Evolutionary conservation across 1,139 yeast species (phyloP), one percentile per base, ranked within the genome.

Genomic region (Cylindricascospora bacillispora): DNA sequence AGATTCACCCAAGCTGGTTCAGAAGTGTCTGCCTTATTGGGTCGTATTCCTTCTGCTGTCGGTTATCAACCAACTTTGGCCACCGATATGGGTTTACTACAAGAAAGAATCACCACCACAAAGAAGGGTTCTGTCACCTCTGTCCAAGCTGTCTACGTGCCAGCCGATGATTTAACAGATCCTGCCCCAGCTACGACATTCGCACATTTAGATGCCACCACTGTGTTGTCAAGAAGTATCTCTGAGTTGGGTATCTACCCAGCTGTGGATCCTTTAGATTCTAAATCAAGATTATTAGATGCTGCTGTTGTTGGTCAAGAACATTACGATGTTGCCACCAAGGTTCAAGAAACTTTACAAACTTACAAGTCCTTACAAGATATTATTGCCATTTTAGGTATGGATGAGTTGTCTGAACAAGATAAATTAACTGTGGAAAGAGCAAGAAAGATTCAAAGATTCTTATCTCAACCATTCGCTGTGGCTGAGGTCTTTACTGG

Each of bases 1-100:
- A 86, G 98, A 75, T 89, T 89, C 77, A 89, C 98, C 65, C 98
- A 89, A 78, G 98, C 98, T 62, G 98, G 98, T 83, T 89, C 98
- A 49, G 98, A 89, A 73, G 98, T 89, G 64, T 86, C 97, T 63
- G 98, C 98, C 51, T 76, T 89, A 70, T 75, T 89, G 63, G 98
- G 98, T 72, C 95, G 98, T 82, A 89, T 89, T 65, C 98, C 98
- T 64, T 89, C 98, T 49, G 98, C 98, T 56, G 98, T 89, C 83
- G 98, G 98, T 83, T 89, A 89, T 70, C 98, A 89, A 73, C 98
- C 98, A 65, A 89, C 98, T 54, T 78, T 89, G 70, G 95, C 98
- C 72, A 89, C 98, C 57, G 98, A 89, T 85, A 89, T 89, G 97
- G 98, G 98, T 82, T 78, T 85, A 64, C 77, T 89, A 63, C 98